phyloP scores from a whole-genome alignment of 768 basidiomycete species.

The Mycena indigotica region DNA sequence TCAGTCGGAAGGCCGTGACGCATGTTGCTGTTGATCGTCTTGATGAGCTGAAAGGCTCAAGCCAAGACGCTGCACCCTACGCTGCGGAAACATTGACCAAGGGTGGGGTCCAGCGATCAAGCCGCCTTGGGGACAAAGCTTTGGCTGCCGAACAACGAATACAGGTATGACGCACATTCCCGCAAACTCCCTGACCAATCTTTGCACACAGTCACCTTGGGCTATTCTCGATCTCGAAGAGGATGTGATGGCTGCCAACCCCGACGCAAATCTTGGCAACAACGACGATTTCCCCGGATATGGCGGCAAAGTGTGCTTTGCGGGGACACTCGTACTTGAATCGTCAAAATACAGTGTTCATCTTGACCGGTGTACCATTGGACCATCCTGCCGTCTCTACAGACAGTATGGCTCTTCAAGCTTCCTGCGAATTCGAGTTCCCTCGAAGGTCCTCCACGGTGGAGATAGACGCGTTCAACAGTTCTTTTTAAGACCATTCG shows the following conservation, averaged over 20 bases:
- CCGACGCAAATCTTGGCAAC: conserved; percentile 46
- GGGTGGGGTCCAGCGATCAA: neutral
- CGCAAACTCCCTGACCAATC: too few species aligned
- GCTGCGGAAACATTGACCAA: conserved; percentile 18
- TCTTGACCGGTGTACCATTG: conserved; percentile 52
- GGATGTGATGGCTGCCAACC: conserved; percentile 33
- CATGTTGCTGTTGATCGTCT: conserved; percentile 35
- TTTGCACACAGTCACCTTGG: conserved; percentile 56
- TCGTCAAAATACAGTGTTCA: conserved; percentile 26
- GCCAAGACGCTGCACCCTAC: conserved; percentile 35
- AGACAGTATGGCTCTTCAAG: conserved; percentile 63
- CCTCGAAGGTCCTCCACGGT: conserved; percentile 32
- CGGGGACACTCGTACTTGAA: neutral
- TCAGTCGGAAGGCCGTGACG: conserved; percentile 33
- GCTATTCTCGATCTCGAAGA: conserved; percentile 61
- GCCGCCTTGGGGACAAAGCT: neutral
- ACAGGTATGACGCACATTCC: conserved; percentile 32
- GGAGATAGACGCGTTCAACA: conserved; percentile 33
- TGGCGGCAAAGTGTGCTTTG: conserved; percentile 52
- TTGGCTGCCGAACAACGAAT: conserved; percentile 9
- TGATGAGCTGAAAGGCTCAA: conserved; percentile 33
- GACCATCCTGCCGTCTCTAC: conserved; percentile 56
- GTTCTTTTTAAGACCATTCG: conserved; percentile 51
- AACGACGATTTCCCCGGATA: conserved; percentile 41
- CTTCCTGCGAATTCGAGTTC: conserved; percentile 55